phyloP scores from a whole-genome alignment of 1,284 basidiomycete genomes.

The Paramarasmius palmivorus region DNA sequence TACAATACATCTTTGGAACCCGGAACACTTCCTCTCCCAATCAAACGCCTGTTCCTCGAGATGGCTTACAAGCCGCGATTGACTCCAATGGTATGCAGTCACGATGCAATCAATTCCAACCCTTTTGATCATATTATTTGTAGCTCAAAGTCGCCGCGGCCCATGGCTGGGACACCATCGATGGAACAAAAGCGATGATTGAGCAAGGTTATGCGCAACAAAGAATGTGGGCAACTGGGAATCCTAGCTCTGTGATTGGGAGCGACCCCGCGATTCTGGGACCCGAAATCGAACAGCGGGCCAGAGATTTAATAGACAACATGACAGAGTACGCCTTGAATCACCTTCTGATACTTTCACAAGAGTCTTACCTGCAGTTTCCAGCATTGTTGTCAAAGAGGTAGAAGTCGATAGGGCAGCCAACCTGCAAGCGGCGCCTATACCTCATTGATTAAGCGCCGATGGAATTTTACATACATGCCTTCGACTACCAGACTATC shows the following conservation, averaged over 20 bases:
- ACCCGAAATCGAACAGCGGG: slow-evolving; percentile 16
- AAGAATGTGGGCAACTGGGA: slow-evolving; percentile 25
- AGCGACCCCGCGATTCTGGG: slow-evolving; percentile 21
- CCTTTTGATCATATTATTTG: slow-evolving; percentile 24
- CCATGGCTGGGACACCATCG: slow-evolving; percentile 31
- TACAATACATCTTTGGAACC: slow-evolving; percentile 1
- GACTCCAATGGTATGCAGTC: slow-evolving; percentile 7
- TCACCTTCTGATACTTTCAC: neutral
- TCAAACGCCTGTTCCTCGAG: slow-evolving; percentile 30
- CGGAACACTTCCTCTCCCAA: slow-evolving; percentile 10
- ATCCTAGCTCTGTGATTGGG: slow-evolving; percentile 19
- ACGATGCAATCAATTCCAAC: slow-evolving; percentile 16
- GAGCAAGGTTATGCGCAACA: slow-evolving; percentile 28
- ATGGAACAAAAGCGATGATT: slow-evolving; percentile 28
- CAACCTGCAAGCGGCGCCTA: slow-evolving; percentile 7
- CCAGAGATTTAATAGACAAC: slow-evolving; percentile 11
- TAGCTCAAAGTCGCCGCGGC: slow-evolving; percentile 30
- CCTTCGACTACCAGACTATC: neutral
- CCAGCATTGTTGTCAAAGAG: slow-evolving; percentile 11
- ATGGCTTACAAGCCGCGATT: slow-evolving; percentile 29
- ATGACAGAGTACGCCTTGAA: slow-evolving; percentile 12
- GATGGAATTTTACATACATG: neutral
- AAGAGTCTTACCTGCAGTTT: neutral
- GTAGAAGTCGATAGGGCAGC: slow-evolving; percentile 13
- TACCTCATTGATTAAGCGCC: slow-evolving; percentile 1